Percentiles rank a stretch among this genome's conserved stretches.
These are phyloP conservation scores for Penicillium crustosum DNA, from an alignment of 2,329 filamentous ascomycete genomes.

Conservation along the genomic window DNA sequence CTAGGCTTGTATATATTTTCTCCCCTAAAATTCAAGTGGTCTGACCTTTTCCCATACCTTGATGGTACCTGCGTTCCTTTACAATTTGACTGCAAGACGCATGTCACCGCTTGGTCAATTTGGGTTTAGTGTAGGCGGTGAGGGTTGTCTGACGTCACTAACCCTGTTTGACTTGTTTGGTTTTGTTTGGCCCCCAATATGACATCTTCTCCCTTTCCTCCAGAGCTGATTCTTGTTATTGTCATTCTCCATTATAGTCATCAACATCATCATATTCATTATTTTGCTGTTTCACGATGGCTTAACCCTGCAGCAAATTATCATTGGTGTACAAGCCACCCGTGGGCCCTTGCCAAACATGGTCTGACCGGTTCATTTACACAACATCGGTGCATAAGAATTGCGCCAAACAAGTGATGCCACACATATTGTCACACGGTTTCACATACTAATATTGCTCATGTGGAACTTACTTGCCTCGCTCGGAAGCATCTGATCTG, in stretches of 20 bases:
- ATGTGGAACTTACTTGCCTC: constrained; percentile 46
- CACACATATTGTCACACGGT: constrained; percentile 26
- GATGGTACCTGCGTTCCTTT: constrained; percentile 7
- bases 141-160: constrained; percentile 7
- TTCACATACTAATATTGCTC: constrained; percentile 30
- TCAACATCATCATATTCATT: background rate
- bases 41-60: background rate
- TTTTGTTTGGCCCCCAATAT: background rate
- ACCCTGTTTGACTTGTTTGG: background rate
- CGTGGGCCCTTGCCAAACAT: constrained; percentile 48
- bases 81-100: background rate
- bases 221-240: background rate
- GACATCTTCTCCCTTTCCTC: background rate
- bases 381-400: constrained; percentile 48
- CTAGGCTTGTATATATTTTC: background rate
- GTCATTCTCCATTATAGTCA: background rate
- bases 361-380: constrained; percentile 47
- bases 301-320: background rate
- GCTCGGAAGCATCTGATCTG: constrained; percentile 44
- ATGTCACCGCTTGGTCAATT: constrained; percentile 10
- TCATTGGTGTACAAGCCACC: constrained; percentile 41
- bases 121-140: constrained; percentile 14
- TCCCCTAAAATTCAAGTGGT: background rate
- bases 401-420: constrained; percentile 49
- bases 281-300: background rate